Conservation (phyloP, 345 rosid species). For the Brassica nigra region DNA sequence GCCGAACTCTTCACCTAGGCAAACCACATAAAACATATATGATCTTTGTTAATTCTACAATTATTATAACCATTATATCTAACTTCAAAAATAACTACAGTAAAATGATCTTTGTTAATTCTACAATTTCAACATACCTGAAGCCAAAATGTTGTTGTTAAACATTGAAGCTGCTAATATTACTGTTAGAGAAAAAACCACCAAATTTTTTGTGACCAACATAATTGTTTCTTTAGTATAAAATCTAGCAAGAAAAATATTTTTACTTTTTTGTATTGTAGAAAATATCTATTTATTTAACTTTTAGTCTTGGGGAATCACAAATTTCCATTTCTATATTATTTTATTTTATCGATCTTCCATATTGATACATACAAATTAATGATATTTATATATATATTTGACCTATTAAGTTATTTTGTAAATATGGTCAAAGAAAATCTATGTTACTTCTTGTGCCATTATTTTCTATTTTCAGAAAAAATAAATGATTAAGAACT, state of each 20-base stretch:
- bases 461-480: no score
- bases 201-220: background rate
- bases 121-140: background rate
- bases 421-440: background rate
- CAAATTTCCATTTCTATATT: background rate
- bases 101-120: background rate
- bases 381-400: no score
- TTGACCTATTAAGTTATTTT: background rate
- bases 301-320: background rate
- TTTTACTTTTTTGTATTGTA: no score
- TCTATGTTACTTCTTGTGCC: no score
- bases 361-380: background rate
- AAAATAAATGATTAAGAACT: no score
- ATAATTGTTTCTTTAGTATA: background rate
- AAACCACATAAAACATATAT: background rate
- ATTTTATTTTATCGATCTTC: no score
- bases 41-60: background rate
- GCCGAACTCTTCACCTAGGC: background rate
- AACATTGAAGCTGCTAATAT: background rate
- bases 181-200: background rate
- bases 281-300: no score
- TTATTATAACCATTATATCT: no score
- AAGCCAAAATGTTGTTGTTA: background rate
- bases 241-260: background rate
- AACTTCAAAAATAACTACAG: background rate